These are phyloP conservation scores for Aspergillus terreus DNA, from an alignment of 2,329 filamentous ascomycete species.

Conservation along the genomic window DNA sequence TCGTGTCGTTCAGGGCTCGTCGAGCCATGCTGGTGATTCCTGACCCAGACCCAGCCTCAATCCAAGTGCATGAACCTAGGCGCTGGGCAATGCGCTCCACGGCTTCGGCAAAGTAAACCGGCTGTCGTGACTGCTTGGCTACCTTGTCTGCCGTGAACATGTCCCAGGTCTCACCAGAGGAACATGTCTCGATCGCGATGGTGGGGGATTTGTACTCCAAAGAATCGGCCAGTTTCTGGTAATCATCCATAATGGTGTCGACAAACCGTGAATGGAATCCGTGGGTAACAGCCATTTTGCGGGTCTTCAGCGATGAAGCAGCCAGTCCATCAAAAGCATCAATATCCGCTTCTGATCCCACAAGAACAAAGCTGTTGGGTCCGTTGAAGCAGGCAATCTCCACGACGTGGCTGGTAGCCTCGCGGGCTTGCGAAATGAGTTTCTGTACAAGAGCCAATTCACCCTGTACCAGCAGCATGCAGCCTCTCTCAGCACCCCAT, in stretches of 20 bases:
- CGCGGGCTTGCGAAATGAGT: too few relatives aligned
- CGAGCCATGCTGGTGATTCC: not conserved
- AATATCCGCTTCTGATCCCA: not conserved
- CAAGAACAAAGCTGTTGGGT: not conserved
- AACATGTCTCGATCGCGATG: not conserved
- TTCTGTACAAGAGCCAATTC: too few relatives aligned
- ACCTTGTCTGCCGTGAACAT: not conserved
- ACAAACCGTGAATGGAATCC: not conserved
- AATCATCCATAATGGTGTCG: not conserved
- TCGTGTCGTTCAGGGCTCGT: not conserved
- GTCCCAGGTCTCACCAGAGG: not conserved
- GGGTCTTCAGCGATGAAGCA: too few relatives aligned
- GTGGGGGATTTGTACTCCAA: not conserved
- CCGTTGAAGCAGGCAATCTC: not conserved
- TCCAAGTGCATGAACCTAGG: not conserved
- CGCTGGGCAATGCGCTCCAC: not conserved
- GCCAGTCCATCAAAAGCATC: not conserved
- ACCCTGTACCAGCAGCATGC: not conserved
- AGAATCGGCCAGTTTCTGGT: not conserved
- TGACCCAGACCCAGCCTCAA: not conserved
- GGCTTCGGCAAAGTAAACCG: not conserved
- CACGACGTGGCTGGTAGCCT: not conserved
- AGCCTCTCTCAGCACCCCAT: not conserved
- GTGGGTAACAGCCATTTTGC: not conserved
- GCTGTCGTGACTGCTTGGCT: not conserved